Conservation (phyloP, 2,329 filamentous ascomycete genomes). For the Trichoderma semiorbis region DNA sequence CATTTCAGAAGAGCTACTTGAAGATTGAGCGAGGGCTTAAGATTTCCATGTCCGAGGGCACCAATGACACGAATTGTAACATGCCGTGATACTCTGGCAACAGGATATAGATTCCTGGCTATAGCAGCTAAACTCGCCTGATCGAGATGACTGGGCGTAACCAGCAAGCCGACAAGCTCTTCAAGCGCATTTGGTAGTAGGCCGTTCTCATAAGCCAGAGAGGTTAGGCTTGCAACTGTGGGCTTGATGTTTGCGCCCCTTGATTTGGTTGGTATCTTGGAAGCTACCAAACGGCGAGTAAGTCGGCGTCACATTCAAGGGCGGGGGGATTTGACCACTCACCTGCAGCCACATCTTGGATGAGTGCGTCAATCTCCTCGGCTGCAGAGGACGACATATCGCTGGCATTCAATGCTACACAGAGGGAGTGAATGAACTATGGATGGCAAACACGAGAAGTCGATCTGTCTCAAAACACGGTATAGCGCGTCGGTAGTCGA, state of each 20-base stretch:
- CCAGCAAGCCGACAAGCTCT: constrained; percentile 64
- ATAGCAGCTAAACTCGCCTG: constrained; percentile 69
- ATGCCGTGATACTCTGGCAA: constrained; percentile 57
- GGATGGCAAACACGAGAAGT: neutral
- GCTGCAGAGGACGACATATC: constrained; percentile 22
- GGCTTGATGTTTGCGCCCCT: constrained; percentile 60
- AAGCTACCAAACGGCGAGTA: constrained; percentile 39
- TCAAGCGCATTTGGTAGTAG: constrained; percentile 58
- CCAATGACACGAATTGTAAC: constrained; percentile 65
- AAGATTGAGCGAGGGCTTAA: constrained; percentile 67
- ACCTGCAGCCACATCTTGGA: constrained; percentile 37
- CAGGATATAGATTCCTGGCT: constrained; percentile 72
- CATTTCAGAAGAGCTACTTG: constrained; percentile 73
- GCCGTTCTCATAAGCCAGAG: constrained; percentile 64
- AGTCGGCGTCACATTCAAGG: neutral
- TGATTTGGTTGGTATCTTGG: constrained; percentile 62
- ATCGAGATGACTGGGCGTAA: constrained; percentile 65
- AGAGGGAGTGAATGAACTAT: too few relatives aligned
- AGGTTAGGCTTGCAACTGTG: constrained; percentile 60
- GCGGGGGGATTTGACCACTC: constrained; percentile 4
- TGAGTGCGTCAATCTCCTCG: constrained; percentile 34
- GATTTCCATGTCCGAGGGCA: constrained; percentile 71
- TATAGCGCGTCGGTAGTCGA: neutral
- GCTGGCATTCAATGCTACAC: neutral
- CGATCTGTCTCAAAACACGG: neutral